Evolutionary conservation across 2,329 filamentous ascomycete species (phyloP).

Genomic region (Pseudogymnoascus destructans): DNA sequence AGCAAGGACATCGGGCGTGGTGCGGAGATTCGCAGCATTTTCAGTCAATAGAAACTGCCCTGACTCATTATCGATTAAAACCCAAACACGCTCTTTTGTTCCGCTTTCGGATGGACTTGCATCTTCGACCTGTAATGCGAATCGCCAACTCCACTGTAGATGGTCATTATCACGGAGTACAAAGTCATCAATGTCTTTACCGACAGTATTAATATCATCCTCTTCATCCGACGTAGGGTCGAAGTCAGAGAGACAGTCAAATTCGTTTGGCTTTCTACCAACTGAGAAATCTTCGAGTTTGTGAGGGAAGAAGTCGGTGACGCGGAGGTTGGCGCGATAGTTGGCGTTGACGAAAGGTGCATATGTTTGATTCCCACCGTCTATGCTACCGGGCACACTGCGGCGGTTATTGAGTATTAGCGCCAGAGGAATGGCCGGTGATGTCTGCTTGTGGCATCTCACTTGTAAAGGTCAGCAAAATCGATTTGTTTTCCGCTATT

Average conservation of each 20-base stretch:
- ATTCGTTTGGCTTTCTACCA: conserved; percentile 34
- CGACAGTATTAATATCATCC: conserved; percentile 20
- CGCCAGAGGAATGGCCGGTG: conserved; percentile 27
- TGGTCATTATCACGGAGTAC: neutral
- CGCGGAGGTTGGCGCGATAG: conserved; percentile 57
- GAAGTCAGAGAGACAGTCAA: conserved; percentile 36
- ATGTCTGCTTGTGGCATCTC: neutral
- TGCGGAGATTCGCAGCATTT: conserved; percentile 42
- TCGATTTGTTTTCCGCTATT: neutral
- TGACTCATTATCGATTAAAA: conserved; percentile 49
- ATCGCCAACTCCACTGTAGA: conserved; percentile 48
- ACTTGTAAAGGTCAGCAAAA: neutral
- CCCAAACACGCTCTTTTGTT: conserved; percentile 43
- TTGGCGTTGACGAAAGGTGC: conserved; percentile 64
- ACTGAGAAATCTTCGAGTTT: conserved; percentile 58
- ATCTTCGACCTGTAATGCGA: conserved; percentile 67
- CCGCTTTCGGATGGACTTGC: conserved; percentile 29
- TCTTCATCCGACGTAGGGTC: conserved; percentile 26
- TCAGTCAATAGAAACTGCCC: conserved; percentile 41
- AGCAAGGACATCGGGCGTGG: conserved; percentile 35
- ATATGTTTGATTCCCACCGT: conserved; percentile 25
- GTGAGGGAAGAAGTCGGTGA: conserved; percentile 67
- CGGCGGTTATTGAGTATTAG: conserved; percentile 5
- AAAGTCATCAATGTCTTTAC: conserved; percentile 23
- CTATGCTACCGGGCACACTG: conserved; percentile 10